Evolutionary conservation across 306 rosid genomes (phyloP), one percentile per base, ranked within the genome.

Genomic region (Boehmeria nivea): DNA sequence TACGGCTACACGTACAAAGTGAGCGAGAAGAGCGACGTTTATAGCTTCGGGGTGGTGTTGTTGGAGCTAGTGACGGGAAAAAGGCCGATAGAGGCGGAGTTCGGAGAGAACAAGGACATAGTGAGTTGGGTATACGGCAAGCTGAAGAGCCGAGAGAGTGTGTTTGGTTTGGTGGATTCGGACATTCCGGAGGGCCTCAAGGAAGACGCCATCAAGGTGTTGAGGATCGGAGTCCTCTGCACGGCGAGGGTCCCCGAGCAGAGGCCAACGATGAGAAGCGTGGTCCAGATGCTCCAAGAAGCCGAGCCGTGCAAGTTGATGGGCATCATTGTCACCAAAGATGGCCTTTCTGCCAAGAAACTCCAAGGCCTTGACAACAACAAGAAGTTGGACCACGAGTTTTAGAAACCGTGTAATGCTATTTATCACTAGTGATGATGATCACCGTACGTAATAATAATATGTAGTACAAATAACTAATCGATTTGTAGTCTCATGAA

Each of bases 1-100:
- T 93, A 87, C 60, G 99, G 88, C 0, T 93, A 93, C 74, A 85
- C 87, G 0, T 71, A 68, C 79, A 87, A 69, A 34, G 95, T 93
- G 50, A 88, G 75, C 14, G 99, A 87, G 80, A 93, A 93, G 74
- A 81, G 96, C 49, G 99, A 93, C 6, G 95, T 91, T 34, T 91
- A 91, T 21, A 91, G 99, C 34, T 91, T 87, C 33, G 96, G 99
- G 2, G 99, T 93, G 19, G 99, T 93, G 20, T 37, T 93, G 11
- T 75, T 93, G 88, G 99, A 93, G 72, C 52, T 93, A 1, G 96
- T 87, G 57, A 83, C 80, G 0, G 95, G 99, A 0, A 93, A 83
- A 51, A 93, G 74, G 71, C 84, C 99, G 3, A 87, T 71, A 1
- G 96, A 93, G 22, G 33, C 83, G 0, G 95, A 79, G 36, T 93